Evolutionary conservation across 805 yeast genomes (phyloP).

Genomic region (Saturnispora silvae): DNA sequence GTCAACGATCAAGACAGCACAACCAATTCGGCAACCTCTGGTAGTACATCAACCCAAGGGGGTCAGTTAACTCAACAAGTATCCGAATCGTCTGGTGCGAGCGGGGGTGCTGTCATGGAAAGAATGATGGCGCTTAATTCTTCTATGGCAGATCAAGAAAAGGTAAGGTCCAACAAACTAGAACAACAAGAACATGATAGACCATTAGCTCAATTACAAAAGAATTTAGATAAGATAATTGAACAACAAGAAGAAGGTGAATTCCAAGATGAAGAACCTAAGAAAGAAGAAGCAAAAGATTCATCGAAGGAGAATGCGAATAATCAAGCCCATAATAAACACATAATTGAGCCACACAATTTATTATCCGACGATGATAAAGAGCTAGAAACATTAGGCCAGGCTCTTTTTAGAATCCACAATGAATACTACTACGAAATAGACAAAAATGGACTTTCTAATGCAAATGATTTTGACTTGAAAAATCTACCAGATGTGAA

Average conservation of each 20-base stretch:
- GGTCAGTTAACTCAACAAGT: neutral
- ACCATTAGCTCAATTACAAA: constrained; percentile 76
- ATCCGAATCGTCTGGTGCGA: neutral
- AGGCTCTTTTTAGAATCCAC: constrained; percentile 57
- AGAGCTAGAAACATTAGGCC: constrained; percentile 56
- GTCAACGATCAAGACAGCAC: too few species aligned
- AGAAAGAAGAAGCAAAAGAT: neutral
- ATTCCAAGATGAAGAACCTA: neutral
- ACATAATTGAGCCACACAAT: constrained; percentile 29
- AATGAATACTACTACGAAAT: constrained; percentile 47
- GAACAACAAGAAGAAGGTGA: constrained; percentile 25
- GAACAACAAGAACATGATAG: constrained; percentile 76
- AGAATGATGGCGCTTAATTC: constrained; percentile 37
- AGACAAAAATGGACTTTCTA: constrained; percentile 17
- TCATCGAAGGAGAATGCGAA: neutral
- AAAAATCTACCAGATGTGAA: constrained; percentile 61
- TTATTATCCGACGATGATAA: constrained; percentile 70
- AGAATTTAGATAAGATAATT: constrained; percentile 47
- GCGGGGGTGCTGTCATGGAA: constrained; percentile 33
- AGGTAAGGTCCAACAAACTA: constrained; percentile 55
- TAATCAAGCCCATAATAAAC: constrained; percentile 3
- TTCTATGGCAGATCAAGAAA: constrained; percentile 44
- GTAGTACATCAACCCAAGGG: neutral
- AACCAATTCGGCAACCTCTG: too few species aligned
- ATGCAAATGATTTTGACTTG: too few species aligned